Evolutionary conservation across 495 filamentous ascomycete species (phyloP).

Genomic region (Neurospora pannonica): DNA sequence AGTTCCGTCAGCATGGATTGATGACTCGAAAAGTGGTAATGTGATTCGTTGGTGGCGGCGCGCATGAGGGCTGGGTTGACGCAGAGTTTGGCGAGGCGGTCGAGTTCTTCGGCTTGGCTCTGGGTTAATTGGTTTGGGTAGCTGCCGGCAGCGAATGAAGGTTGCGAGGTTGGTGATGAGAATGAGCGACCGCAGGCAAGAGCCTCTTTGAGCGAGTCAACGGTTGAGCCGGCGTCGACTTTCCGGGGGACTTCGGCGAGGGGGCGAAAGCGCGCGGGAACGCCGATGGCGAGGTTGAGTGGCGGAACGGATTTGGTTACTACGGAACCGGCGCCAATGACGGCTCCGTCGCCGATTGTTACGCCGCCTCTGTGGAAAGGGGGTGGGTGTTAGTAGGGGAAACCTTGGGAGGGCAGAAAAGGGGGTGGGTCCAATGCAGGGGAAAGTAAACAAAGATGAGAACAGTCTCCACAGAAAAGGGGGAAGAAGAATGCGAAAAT

Average conservation of each 20-base stretch:
- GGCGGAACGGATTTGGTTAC: constrained; percentile 21
- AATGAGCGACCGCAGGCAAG: constrained; percentile 1
- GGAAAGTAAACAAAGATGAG: constrained; percentile 2
- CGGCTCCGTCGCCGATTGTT: constrained; percentile 25
- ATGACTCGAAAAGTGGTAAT: background rate
- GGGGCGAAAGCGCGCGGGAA: constrained; percentile 15
- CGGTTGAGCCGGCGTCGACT: background rate
- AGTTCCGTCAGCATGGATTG: background rate
- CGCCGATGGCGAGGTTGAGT: constrained; percentile 13
- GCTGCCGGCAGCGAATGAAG: background rate
- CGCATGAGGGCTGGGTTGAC: background rate
- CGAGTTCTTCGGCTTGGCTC: background rate
- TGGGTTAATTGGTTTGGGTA: background rate
- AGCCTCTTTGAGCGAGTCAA: constrained; percentile 10
- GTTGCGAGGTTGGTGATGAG: background rate
- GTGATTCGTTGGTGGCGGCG: background rate
- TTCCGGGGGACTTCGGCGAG: background rate
- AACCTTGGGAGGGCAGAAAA: background rate
- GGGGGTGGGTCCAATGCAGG: background rate
- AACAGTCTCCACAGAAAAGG: background rate
- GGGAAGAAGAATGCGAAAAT: background rate
- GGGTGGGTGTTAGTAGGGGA: background rate
- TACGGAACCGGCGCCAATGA: constrained; percentile 25
- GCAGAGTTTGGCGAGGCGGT: background rate
- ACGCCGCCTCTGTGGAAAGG: constrained; percentile 18